Evolutionary conservation across 192 early-diverging fungal genomes (phyloP).

Genomic region (Podila epigama): DNA sequence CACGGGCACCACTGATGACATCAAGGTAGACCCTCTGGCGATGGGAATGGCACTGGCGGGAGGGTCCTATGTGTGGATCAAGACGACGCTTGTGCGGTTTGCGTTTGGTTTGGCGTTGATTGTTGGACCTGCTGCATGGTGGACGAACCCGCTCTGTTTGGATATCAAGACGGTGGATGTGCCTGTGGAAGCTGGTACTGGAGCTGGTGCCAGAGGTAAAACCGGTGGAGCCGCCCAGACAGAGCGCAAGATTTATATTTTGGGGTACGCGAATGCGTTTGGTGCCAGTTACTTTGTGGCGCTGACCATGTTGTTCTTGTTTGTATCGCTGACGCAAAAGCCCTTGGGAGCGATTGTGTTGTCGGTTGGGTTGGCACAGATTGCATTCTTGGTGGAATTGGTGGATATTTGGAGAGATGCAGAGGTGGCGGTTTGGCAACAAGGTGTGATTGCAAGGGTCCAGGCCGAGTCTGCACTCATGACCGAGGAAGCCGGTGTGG

Average conservation of each 20-base stretch:
- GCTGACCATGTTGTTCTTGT: constrained; percentile 64
- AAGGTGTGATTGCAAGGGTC: constrained; percentile 5
- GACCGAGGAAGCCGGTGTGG: neutral
- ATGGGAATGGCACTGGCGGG: constrained; percentile 8
- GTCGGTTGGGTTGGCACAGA: constrained; percentile 52
- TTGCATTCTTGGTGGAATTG: constrained; percentile 54
- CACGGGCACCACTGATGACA: constrained; percentile 14
- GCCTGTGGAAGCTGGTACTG: neutral
- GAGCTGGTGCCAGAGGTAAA: neutral
- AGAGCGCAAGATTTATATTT: constrained; percentile 49
- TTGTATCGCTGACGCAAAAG: constrained; percentile 76
- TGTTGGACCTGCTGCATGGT: constrained; percentile 62
- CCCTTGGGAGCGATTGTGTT: constrained; percentile 80
- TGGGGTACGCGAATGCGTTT: constrained; percentile 71
- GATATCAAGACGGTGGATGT: constrained; percentile 51
- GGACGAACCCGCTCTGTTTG: constrained; percentile 60
- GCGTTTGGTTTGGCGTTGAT: constrained; percentile 61
- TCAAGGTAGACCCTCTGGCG: constrained; percentile 29
- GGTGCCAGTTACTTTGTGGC: constrained; percentile 76
- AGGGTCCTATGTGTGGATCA: constrained; percentile 38
- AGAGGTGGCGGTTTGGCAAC: constrained; percentile 26
- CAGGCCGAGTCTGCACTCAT: constrained; percentile 13
- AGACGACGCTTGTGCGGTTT: constrained; percentile 61
- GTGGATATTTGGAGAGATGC: constrained; percentile 55
- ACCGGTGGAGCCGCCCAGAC: constrained; percentile 6